Evolutionary conservation across 2,329 filamentous ascomycete species (phyloP), one percentile per base, ranked within the genome.

Genomic region (Scolecobasidium constrictum): DNA sequence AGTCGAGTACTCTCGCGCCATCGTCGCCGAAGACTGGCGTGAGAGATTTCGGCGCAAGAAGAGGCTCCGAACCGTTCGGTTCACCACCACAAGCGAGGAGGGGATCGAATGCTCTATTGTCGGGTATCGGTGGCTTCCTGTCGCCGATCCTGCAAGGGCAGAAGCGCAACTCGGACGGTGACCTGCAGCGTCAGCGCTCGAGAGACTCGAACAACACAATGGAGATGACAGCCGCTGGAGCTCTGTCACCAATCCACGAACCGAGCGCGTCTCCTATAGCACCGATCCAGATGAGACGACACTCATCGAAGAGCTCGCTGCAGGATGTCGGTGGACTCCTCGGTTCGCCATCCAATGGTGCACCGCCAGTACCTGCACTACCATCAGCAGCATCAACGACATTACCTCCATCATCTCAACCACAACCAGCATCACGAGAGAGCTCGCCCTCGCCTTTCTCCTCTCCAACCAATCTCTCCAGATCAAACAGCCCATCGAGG

Each of bases 321-420:
- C 3, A 46, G 17, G 44, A 46, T 21, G 23, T 46, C 6, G 44
- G 44, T n/a, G 44, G 44, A 2, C 26, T 46, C 18, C 35, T 44
- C 1, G 16, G 31, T 4, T 19, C 31, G 19, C 3, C 39, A 9
- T 9, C 17, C 16, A 11, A 11, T 36, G 18, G 34, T 7, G 11
- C 16, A 7, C 11, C 12, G 7, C 34, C 34, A 11, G n/a, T n/a
- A n/a, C n/a, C n/a, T n/a, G n/a, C n/a, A n/a, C n/a, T n/a, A n/a
- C n/a, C n/a, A n/a, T n/a, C n/a, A n/a, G n/a, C n/a, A n/a, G n/a
- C n/a, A n/a, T n/a, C n/a, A n/a, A n/a, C n/a, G n/a, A n/a, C n/a
- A n/a, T n/a, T n/a, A n/a, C n/a, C n/a, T n/a, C n/a, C n/a, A n/a
- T n/a, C n/a, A n/a, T n/a, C n/a, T n/a, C n/a, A n/a, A n/a, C n/a